Base-by-base conservation (phyloP, 1,139 yeast species). In the Pichia cactophila region DNA sequence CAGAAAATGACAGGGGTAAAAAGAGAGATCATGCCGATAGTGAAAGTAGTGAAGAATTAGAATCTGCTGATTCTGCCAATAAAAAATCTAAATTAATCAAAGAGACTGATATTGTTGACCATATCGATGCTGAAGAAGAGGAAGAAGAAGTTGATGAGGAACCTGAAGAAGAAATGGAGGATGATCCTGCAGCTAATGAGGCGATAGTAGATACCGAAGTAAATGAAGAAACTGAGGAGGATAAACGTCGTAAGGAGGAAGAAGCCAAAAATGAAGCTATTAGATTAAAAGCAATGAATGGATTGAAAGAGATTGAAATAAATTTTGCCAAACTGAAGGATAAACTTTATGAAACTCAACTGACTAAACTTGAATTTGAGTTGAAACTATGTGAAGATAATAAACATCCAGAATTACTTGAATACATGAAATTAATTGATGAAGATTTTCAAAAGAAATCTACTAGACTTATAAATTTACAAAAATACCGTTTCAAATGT, bases 321-420 rank as follows among this genome's bases (percentile, higher is more conserved):
- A 83, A 83, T 50, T 92, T 90, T 72, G 97, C 97, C 4, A 75
- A 78, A 56, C 72, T 90, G 53, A 79, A 96, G 55, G 97, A 92
- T 65, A 77, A 77, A 63, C 68, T 85, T 41, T 85, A 80, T 61
- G 85, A 81, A 53, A 87, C 83, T 64, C 89, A 87, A 64, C 71
- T 89, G 64, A 73, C 77, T 45, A 77, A 86, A 54, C 74, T 86
- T 54, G 88, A 86, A 58, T 83, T 86, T 43, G 97, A 92, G 66
- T 71, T 90, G 54, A 86, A 85, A 60, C 78, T 90, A 73, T 90
- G 97, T 67, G 71, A 84, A 35, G 86, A 84, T 58, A 97, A 96
- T 7, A 79, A 90, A 26, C 98, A 92, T 64, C 97, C 97, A 0
- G 96, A 90, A 60, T 68, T 78, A 42, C 65, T 78, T n/a, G 75